These are phyloP conservation scores for Sporobolomyces phaffii DNA, from an alignment of 768 basidiomycete species.

Conservation along the genomic window DNA sequence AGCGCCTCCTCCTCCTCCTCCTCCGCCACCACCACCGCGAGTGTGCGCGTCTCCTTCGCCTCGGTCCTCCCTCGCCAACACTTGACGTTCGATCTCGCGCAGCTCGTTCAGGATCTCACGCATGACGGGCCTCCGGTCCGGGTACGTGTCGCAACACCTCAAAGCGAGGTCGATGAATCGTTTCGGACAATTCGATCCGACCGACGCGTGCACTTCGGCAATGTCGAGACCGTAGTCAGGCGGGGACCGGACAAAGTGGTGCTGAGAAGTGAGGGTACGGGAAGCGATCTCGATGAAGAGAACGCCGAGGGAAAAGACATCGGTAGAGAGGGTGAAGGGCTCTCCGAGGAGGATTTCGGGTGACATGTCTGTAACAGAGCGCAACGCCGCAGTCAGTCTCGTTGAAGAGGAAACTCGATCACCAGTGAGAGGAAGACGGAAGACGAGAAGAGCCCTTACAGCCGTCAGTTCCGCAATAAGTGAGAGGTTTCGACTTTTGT, in stretches of 20 bases:
- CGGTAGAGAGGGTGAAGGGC: conserved; percentile 88
- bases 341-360: conserved; percentile 88
- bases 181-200: conserved; percentile 68
- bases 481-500: background rate
- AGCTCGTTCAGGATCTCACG: conserved; percentile 72
- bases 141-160: conserved; percentile 65
- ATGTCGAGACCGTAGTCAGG: conserved; percentile 73
- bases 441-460: background rate
- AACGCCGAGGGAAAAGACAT: conserved; percentile 54
- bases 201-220: conserved; percentile 63
- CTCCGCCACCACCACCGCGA: too few species aligned
- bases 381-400: background rate
- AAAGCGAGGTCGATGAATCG: conserved; percentile 70
- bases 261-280: conserved; percentile 75
- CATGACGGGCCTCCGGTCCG: conserved; percentile 65
- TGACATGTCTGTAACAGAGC: conserved; percentile 70
- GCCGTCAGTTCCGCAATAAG: conserved; percentile 29
- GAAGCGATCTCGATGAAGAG: conserved; percentile 88
- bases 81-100: conserved; percentile 72
- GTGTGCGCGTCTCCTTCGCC: conserved; percentile 9
- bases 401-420: too few species aligned
- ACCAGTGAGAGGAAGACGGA: too few species aligned
- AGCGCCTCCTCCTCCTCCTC: conserved; percentile 15
- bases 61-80: conserved; percentile 50
- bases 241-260: conserved; percentile 56